A percentile compares a stretch with the other conserved stretches of the same genome.
phyloP scores from a whole-genome alignment of 805 yeast genomes.

The Yamadazyma kitorensis region DNA sequence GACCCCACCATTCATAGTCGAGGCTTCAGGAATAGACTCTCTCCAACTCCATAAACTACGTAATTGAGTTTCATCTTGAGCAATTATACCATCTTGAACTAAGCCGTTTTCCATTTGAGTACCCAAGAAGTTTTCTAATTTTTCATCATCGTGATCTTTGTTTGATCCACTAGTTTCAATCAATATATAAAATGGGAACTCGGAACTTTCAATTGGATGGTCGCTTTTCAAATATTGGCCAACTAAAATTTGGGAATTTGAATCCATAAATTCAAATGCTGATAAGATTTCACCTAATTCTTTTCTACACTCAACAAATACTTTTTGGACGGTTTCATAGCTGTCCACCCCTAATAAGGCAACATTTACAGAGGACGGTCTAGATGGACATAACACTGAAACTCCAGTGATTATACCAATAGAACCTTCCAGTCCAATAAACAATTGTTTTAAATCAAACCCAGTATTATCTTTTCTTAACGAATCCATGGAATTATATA shows the following conservation, averaged over 20 bases:
- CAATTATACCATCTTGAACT: slow-evolving; percentile 91
- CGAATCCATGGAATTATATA: slow-evolving; percentile 75
- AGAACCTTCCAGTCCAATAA: slow-evolving; percentile 94
- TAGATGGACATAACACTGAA: slow-evolving; percentile 83
- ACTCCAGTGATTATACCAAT: slow-evolving; percentile 88
- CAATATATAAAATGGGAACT: slow-evolving; percentile 84
- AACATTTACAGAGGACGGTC: slow-evolving; percentile 83
- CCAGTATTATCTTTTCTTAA: slow-evolving; percentile 95
- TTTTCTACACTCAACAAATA: slow-evolving; percentile 72
- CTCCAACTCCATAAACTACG: slow-evolving; percentile 92
- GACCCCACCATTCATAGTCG: slow-evolving; percentile 85
- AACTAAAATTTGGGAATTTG: slow-evolving; percentile 62
- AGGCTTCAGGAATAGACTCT: slow-evolving; percentile 89
- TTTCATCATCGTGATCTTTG: slow-evolving; percentile 89
- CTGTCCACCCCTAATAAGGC: slow-evolving; percentile 81
- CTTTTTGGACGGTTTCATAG: slow-evolving; percentile 79
- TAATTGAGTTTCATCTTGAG: slow-evolving; percentile 90
- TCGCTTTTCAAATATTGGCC: slow-evolving; percentile 53
- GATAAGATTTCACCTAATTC: slow-evolving; percentile 84
- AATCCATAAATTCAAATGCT: slow-evolving; percentile 94
- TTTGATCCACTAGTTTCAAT: slow-evolving; percentile 97
- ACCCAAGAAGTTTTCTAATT: slow-evolving; percentile 82
- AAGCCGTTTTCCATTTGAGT: slow-evolving; percentile 77
- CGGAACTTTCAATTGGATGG: slow-evolving; percentile 75
- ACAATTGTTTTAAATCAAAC: slow-evolving; percentile 85